A percentile compares a stretch with the other conserved stretches of the same genome.
phyloP scores from a whole-genome alignment of 192 early-diverging fungal genomes.

The Chytriomyces hyalinus region DNA sequence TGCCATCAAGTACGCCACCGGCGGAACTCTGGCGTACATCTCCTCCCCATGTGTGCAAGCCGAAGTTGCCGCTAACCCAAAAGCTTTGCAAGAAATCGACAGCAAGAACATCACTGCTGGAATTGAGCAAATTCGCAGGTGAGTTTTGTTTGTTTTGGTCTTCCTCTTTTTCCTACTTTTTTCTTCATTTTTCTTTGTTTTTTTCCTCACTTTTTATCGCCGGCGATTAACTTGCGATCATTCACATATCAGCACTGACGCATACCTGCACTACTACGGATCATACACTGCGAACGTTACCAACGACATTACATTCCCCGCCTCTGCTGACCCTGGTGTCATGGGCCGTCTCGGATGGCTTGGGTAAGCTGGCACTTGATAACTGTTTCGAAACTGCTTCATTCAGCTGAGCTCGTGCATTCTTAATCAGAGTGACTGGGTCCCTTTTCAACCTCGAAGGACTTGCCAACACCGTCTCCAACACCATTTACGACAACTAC shows the following conservation, averaged over 20 bases:
- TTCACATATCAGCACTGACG: constrained; percentile 8
- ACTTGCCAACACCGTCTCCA: constrained; percentile 52
- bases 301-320: constrained; percentile 41
- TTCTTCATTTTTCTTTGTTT: no score
- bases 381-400: background rate
- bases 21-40: constrained; percentile 28
- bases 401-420: constrained; percentile 65
- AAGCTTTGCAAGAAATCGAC: constrained; percentile 5
- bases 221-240: no score
- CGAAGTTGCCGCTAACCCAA: constrained; percentile 11
- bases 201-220: no score
- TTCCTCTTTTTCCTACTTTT: no score
- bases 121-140: constrained; percentile 12
- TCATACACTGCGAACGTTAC: constrained; percentile 26
- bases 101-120: background rate
- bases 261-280: constrained; percentile 17
- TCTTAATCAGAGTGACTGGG: constrained; percentile 48
- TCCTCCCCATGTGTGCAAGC: constrained; percentile 46
- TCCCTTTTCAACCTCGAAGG: constrained; percentile 72
- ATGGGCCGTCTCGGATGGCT: constrained; percentile 9
- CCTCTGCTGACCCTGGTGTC: constrained; percentile 32
- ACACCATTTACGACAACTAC: constrained; percentile 63
- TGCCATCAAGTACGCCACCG: constrained; percentile 47
- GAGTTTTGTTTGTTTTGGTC: no score
- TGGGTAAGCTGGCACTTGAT: background rate